Evolutionary conservation across 139 green algal species (phyloP), one percentile per base, ranked within the genome.

Genomic region (Diplosphaera chodatii): DNA sequence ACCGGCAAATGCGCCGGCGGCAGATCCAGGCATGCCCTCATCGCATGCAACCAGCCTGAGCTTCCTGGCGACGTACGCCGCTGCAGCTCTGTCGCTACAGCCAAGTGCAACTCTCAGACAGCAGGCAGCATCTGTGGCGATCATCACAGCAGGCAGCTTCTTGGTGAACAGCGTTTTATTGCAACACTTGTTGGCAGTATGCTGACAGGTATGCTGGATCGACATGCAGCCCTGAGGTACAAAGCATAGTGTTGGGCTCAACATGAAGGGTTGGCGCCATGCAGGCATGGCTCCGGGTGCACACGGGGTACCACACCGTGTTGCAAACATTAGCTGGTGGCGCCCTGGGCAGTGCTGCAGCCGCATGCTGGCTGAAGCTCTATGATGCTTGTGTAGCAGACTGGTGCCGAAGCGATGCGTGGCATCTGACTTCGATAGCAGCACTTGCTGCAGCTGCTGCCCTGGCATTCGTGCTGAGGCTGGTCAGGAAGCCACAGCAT

Each of bases 11-110:
- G 87, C 84, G 2, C 69, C 69, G 0, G 95, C 95, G 72, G 66
- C 62, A 2, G 90, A 91, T 63, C 85, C 81, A 0, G 86, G 86
- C 74, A 91, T 91, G 86, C 86, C 86, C 29, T 87, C 77, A 1
- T 84, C 85, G n/a, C 86, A 91, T 40, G 85, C 80, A 41, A 81
- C 79, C 71, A 83, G 69, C 41, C 68, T 96, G 30, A 79, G 55
- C 31, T 95, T 90, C 68, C 75, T 95, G 22, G 78, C 80, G 10
- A 79, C 74, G 0, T 94, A 89, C 68, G 74, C 77, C 4, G 80
- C 85, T 0, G 37, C 32, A 1, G 67, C 72, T 0, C 29, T 79
- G 1, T 27, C 32, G 0, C 31, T 80, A 66, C 37, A 32, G 33
- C 2, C 4, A 20, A 48, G 70, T 23, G 31, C 48, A 23, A 18